A percentile compares a stretch with the other conserved stretches of the same genome.
phyloP scores from a whole-genome alignment of 371 early-diverging fungal species.

The Mortierella sp. region DNA sequence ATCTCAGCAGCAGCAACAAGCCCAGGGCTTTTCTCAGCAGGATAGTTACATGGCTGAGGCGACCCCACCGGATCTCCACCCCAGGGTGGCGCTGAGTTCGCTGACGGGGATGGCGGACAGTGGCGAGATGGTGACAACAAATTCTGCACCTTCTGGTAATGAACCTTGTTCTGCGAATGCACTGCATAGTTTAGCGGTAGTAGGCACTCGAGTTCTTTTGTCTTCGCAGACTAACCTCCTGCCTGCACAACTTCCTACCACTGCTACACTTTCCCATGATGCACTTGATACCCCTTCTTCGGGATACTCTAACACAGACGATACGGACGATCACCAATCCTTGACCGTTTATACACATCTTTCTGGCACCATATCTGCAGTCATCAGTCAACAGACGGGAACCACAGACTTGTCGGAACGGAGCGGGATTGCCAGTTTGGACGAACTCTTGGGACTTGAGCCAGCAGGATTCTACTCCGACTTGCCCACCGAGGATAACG shows the following conservation, averaged over 20 bases:
- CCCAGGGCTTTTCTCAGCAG: conserved; percentile 18
- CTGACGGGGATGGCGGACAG: conserved; percentile 16
- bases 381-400: conserved; percentile 22
- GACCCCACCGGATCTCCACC: conserved; percentile 16
- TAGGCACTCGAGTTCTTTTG: neutral
- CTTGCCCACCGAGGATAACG: conserved; percentile 22
- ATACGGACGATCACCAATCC: neutral
- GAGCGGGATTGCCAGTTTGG: conserved; percentile 25
- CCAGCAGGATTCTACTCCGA: conserved; percentile 22
- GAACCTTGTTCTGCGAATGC: neutral
- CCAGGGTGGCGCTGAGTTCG: conserved; percentile 5
- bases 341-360: neutral
- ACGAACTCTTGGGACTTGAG: conserved; percentile 36
- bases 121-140: conserved; percentile 36
- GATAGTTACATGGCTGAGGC: conserved; percentile 34
- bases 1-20: conserved; percentile 32
- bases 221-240: conserved; percentile 17
- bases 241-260: neutral
- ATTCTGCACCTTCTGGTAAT: conserved; percentile 44
- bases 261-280: neutral
- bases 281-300: neutral
- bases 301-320: neutral
- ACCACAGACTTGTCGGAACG: conserved; percentile 28
- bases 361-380: neutral
- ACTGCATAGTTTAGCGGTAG: neutral